Percentiles rank a stretch among this genome's conserved stretches.
Conservation (phyloP, 345 rosid genomes). For the Camelina hispida region DNA sequence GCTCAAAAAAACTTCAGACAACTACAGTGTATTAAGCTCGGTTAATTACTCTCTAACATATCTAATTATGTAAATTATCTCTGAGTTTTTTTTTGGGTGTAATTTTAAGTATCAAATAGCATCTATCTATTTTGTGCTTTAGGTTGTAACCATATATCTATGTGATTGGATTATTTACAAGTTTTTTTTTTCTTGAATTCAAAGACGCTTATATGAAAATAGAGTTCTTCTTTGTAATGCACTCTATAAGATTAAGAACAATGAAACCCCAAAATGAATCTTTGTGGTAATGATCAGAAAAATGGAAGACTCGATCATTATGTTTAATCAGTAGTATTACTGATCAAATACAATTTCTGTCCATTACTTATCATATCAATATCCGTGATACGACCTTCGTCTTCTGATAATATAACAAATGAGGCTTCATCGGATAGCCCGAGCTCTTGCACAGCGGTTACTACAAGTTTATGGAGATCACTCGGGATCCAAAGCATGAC, state of each 20-base stretch:
- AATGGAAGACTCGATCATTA: slow-evolving; percentile 12
- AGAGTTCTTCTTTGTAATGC: too few relatives aligned
- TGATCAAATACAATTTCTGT: slow-evolving; percentile 67
- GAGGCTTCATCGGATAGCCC: slow-evolving; percentile 42
- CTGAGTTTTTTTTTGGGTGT: neutral
- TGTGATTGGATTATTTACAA: neutral
- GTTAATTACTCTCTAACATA: slow-evolving; percentile 5
- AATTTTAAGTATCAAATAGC: neutral
- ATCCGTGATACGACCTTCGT: slow-evolving; percentile 71
- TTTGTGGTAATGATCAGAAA: neutral
- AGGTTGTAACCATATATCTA: neutral
- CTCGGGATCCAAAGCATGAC: slow-evolving; percentile 72
- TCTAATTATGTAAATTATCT: neutral
- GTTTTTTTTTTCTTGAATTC: too few relatives aligned
- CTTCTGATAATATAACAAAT: slow-evolving; percentile 63
- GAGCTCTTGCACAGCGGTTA: slow-evolving; percentile 58
- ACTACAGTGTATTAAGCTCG: slow-evolving; percentile 23
- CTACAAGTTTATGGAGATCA: slow-evolving; percentile 60
- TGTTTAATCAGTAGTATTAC: slow-evolving; percentile 39
- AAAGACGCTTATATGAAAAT: too few relatives aligned
- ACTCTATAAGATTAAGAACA: too few relatives aligned
- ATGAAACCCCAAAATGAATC: neutral
- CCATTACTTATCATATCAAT: slow-evolving; percentile 71
- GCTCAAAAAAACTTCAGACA: slow-evolving; percentile 38
- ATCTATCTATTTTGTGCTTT: neutral